Base-by-base conservation (phyloP, 495 filamentous ascomycete species). In the Astrocystis sublimbata region DNA sequence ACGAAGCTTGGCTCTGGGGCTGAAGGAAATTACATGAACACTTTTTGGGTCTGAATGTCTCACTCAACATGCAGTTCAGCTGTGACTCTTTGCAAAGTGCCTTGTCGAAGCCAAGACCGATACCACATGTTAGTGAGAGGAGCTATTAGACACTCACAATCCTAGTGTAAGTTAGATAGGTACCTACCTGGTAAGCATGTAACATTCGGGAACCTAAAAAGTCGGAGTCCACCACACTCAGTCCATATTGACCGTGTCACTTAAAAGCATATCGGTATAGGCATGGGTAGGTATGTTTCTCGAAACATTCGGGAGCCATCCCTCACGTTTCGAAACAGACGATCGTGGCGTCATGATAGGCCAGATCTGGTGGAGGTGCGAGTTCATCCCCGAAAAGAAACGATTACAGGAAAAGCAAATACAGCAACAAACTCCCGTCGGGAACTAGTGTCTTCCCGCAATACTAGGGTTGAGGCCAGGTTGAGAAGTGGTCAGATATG, bases 301-400 rank as follows among this genome's bases (percentile, higher is more conserved):
- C 54, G 40, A 57, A 57, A 57, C 40, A 15, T 45, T n/a, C 23
- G 24, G 28, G 38, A 26, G 28, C n/a, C n/a, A 43, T 57, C 38
- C 38, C 40, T 31, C 40, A 45, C 23, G 54, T 57, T 57, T 57
- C 54, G 54, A 57, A 57, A 57, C 53, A 17, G 53, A 17, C 26
- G 38, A 57, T 57, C 54, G 19, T 40, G 36, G 36, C 24, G 26
- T 56, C 35, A 19, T 56, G 40, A 57, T 57, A 57, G 54, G 54
- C 40, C 40, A 28, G 28, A n/a, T n/a, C n/a, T n/a, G 10, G 13
- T 33, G 24, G 26, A 24, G 35, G 15, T 31, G 21, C 38, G 36
- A 17, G n/a, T n/a, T n/a, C n/a, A n/a, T n/a, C n/a, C n/a, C n/a
- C n/a, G 2, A n/a, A n/a, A 8, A 7, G 21, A 36, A 41, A 28